Evolutionary conservation across 768 basidiomycete species (phyloP), one percentile per base, ranked within the genome.

Genomic region (Baorangia bicolor): DNA sequence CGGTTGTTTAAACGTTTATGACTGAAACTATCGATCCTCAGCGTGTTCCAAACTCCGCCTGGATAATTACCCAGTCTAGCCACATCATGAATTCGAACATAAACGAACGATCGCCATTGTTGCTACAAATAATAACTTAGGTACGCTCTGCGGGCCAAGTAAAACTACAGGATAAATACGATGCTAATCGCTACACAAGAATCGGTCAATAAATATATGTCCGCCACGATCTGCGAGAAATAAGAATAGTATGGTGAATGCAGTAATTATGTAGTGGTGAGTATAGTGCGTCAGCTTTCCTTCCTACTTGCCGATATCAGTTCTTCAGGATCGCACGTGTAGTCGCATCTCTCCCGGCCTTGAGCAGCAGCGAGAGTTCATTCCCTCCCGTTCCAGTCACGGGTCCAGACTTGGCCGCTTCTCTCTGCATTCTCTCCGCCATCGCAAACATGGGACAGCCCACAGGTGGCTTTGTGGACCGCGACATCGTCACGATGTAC

Each of bases 351-450:
- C 96, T 81, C 13, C 91, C 92, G 20, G 89, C 85, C 73, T 97
- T 98, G 55, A 99, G 78, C 44, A 97, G 82, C 12, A 81, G 72
- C 13, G 92, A 83, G 21, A 98, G 75, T 37, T 87, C 85, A 58
- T 88, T 97, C 2, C 96, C 96, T 30, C 96, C 96, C 1, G 96
- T 98, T 3, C 96, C 96, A 38, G 85, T 81, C 16, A 84, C 80
- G 21, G 81, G 84, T 0, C 82, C 81, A 46, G 78, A 60, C 60
- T 75, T 74, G 41, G 73, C 70, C 33, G 75, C 74, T 44, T 71
- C 72, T 38, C 69, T 71, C 49, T 80, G 74, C 56, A 81, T 71
- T 53, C 75, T 73, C 51, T 73, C 72, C 69, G 81, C 80, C 82
- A 80, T 85, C 31, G 78, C 81, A 60, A 76, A 77, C 57, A 81